Evolutionary conservation across 352 stramenopile genomes (phyloP), one percentile per base, ranked within the genome.

Genomic region (Phytophthora tubulina): DNA sequence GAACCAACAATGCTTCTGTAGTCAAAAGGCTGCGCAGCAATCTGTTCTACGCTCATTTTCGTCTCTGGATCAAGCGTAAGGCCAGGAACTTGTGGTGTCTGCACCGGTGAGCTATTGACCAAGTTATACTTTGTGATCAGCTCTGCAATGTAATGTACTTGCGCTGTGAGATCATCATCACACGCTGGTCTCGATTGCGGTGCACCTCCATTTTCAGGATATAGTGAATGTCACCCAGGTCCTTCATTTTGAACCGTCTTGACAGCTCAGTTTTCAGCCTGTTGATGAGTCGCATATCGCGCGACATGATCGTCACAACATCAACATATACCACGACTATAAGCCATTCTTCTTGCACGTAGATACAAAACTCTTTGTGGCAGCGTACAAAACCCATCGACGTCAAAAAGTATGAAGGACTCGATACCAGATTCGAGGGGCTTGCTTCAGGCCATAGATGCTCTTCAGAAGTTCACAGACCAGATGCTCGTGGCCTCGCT

Each of bases 241-340:
- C 73, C 15, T 80, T 75, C 63, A 80, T 74, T 60, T 80, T 77
- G 41, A 80, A 74, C 10, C 63, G 49, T 31, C 3, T 55, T 51
- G 58, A 77, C 4, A 80, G 13, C 15, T 80, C 63, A 0, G 30
- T 1, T 21, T 21, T 21, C 21, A 21, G 21, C 21, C 21, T 21
- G 21, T 21, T 1, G 21, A 21, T 1, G 21, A 21, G 21, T 21
- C 21, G 21, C 21, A 21, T 21, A 21, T 21, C 1, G 0, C 21
- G 21, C 21, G 21, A 21, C 21, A 21, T 21, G 21, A 21, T 21
- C 21, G 21, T 21, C 21, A 21, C 0, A 21, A 1, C 21, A 21
- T 21, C 21, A 21, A 21, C 21, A 21, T 21, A 21, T 21, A 21
- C 21, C 21, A 21, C 21, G 21, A 21, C 21, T 21, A 21, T 21